Conservation (phyloP, 148 eudicot genomes). For the Rhododendron kiyosumense region DNA sequence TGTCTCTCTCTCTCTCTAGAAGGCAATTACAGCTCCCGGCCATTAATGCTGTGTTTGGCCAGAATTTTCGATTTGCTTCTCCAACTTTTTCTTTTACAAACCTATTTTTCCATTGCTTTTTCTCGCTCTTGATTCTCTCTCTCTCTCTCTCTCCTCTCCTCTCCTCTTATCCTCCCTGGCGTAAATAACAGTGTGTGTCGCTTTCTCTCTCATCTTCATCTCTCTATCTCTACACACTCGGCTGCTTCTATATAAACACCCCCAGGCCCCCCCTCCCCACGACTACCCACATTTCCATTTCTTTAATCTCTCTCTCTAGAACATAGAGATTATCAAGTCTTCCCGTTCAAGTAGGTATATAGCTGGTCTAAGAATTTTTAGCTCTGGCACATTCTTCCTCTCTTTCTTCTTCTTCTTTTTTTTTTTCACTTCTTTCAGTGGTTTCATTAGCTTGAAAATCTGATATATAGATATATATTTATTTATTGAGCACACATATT, state of each 20-base stretch:
- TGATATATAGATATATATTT: too few relatives aligned
- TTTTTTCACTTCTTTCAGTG: not conserved
- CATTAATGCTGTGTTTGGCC: conserved; percentile 5
- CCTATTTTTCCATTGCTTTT: not conserved
- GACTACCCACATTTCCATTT: not conserved
- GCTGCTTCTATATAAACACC: not conserved
- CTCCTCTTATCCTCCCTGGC: not conserved
- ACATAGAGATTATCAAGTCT: not conserved
- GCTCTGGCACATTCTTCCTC: not conserved
- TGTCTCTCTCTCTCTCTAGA: not conserved
- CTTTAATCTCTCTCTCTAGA: not conserved
- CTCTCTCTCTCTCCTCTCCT: not conserved
- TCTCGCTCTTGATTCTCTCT: not conserved
- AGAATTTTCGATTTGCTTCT: not conserved
- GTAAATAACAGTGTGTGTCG: too few relatives aligned
- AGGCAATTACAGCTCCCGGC: not conserved
- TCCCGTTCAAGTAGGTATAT: not conserved
- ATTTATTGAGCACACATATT: too few relatives aligned
- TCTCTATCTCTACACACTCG: not conserved
- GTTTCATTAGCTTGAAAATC: not conserved
- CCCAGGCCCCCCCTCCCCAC: not conserved
- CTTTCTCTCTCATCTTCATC: conserved; percentile 3
- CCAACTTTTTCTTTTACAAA: not conserved
- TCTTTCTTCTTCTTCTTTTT: not conserved
- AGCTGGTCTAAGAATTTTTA: not conserved